phyloP scores from a whole-genome alignment of 371 early-diverging fungal genomes.

The Rhizopus delemar region DNA sequence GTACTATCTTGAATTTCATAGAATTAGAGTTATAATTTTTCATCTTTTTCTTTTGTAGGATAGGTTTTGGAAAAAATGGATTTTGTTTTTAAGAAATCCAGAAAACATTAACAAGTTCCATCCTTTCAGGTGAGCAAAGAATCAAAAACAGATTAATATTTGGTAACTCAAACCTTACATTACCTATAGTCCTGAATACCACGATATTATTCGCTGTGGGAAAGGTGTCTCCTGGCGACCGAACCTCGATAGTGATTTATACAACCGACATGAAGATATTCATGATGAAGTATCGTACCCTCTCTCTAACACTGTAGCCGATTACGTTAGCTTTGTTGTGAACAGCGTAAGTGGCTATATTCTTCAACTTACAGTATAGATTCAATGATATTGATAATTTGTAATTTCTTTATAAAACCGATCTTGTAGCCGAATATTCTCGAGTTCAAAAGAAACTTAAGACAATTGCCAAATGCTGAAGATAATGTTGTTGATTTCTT shows the following conservation, averaged over 20 bases:
- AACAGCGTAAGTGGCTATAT: slow-evolving; percentile 6
- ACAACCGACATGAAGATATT: slow-evolving; percentile 2
- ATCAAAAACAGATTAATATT: slow-evolving; percentile 7
- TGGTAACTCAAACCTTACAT: slow-evolving; percentile 2
- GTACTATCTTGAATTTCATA: slow-evolving; percentile 7
- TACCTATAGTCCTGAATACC: slow-evolving; percentile 5
- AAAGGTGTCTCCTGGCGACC: slow-evolving; percentile 11
- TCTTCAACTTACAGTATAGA: slow-evolving; percentile 4
- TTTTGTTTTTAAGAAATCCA: not conserved
- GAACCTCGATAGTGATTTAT: slow-evolving; percentile 7
- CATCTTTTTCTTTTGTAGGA: slow-evolving; percentile 5
- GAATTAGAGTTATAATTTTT: slow-evolving; percentile 3
- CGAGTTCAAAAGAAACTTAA: slow-evolving; percentile 10
- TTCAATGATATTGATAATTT: not conserved
- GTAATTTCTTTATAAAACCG: slow-evolving; percentile 9
- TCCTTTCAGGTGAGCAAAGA: slow-evolving; percentile 7
- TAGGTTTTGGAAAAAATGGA: not conserved
- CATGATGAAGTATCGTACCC: not conserved
- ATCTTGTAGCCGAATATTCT: slow-evolving; percentile 4
- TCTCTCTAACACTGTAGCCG: slow-evolving; percentile 1
- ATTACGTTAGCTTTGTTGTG: slow-evolving; percentile 2
- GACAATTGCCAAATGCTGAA: slow-evolving; percentile 7
- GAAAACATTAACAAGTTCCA: slow-evolving; percentile 7
- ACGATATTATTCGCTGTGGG: slow-evolving; percentile 12
- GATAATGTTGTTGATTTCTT: slow-evolving; percentile 4